These are phyloP conservation scores for Naumovozyma baii DNA, from an alignment of 805 yeast genomes.

Conservation along the genomic window DNA sequence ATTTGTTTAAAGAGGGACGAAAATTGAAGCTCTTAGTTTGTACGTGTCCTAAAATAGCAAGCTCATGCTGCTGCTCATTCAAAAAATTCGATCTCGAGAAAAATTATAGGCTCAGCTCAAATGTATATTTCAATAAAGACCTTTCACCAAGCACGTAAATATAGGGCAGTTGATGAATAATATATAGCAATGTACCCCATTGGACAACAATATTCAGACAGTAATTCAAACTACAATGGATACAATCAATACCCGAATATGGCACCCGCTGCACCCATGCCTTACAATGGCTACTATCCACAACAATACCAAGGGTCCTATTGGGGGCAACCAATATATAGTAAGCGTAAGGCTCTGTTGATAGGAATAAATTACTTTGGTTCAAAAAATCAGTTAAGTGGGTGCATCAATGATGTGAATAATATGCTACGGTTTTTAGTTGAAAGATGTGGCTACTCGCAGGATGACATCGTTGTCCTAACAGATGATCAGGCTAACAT, in stretches of 20 bases:
- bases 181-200: background rate
- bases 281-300: constrained; percentile 1
- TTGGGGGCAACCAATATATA: constrained; percentile 27
- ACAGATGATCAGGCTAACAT: constrained; percentile 45
- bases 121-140: no score
- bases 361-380: constrained; percentile 76
- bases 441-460: constrained; percentile 37
- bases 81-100: background rate
- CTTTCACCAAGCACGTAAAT: no score
- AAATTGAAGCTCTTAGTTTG: no score
- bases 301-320: background rate
- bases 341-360: constrained; percentile 62
- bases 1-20: no score
- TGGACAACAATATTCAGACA: background rate
- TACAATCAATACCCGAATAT: constrained; percentile 4
- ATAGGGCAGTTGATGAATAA: no score
- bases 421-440: constrained; percentile 41
- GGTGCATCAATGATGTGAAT: constrained; percentile 75
- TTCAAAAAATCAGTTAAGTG: constrained; percentile 48
- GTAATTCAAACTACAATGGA: background rate
- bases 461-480: constrained; percentile 48
- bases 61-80: no score
- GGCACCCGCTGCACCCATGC: constrained; percentile 6
- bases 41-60: no score
- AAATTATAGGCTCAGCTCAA: background rate